Base-by-base conservation (phyloP, 345 rosid species). In the Acer negundo region DNA sequence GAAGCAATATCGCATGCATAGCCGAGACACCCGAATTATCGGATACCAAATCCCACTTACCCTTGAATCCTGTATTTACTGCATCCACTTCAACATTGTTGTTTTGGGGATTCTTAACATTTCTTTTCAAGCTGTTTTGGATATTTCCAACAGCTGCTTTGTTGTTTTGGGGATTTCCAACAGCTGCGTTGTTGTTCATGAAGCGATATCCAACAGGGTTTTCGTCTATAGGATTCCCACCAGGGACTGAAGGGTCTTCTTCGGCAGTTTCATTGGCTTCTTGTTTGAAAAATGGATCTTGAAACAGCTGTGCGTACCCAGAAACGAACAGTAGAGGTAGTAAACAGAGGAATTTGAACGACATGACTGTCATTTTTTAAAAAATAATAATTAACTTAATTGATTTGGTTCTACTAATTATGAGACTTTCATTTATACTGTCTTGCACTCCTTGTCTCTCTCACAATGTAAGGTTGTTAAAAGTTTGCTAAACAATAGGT, bases 1-100 rank as follows among this genome's bases (percentile, higher is more conserved):
- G 97, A 78, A 96, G 82, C 79, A 94, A 79, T n/a, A 89, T 77
- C 31, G 92, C 64, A 66, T 96, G 98, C 99, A 94, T 96, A 9
- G 89, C 95, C 0, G 97, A 96, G 13, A 92, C 94, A 7, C 98
- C 97, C 0, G 99, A 86, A 67, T 80, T 93, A 44, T 67, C 4
- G 3, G 84, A 66, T 70, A 88, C 85, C 17, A 94, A 0, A 75
- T 90, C 91, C 97, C 95, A 91, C 4, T 65, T 15, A 15, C 98
- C 98, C 20, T 66, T 77, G 72, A 76, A 87, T n/a, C 40, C 62
- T 12, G 62, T 35, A 35, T 35, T 69, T 59, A 24, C 46, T 8
- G 19, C 68, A 26, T 26, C 42, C 23, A 2, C 5, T 22, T 7
- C 11, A 42, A 62, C 10, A 3, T 10, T 13, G 70, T 1, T 61